Percentiles rank a stretch among this genome's conserved stretches.
Conservation (phyloP, 2,329 filamentous ascomycete species). For the Exophiala calicioides region DNA sequence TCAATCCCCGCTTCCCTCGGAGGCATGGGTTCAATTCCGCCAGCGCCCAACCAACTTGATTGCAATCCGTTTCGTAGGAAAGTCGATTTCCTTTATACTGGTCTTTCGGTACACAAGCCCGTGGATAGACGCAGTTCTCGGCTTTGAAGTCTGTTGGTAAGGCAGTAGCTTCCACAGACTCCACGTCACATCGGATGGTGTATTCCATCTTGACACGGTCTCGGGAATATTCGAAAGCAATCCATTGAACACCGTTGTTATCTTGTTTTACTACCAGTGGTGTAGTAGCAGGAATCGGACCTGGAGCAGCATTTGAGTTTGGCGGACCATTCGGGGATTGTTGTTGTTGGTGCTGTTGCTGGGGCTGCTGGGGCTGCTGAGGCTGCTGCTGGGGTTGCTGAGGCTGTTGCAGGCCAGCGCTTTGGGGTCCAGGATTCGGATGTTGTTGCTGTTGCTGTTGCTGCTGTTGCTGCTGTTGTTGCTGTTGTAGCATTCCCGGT, state of each 20-base stretch:
- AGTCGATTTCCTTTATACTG: constrained; percentile 94
- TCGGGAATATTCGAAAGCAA: constrained; percentile 95
- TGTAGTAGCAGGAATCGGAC: constrained; percentile 94
- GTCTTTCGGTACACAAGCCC: constrained; percentile 91
- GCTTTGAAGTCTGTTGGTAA: constrained; percentile 89
- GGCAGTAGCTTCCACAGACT: constrained; percentile 89
- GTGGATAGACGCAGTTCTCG: constrained; percentile 96
- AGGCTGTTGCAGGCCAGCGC: constrained; percentile 62
- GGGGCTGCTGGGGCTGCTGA: constrained; percentile 60
- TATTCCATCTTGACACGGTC: constrained; percentile 99
- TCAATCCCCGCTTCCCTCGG: constrained; percentile 89
- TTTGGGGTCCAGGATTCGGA: constrained; percentile 34
- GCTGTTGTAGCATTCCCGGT: constrained; percentile 51
- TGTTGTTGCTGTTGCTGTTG: constrained; percentile 35
- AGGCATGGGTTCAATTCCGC: constrained; percentile 89
- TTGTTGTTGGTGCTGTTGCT: constrained; percentile 39
- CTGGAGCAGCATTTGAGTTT: constrained; percentile 74
- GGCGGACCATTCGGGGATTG: constrained; percentile 66
- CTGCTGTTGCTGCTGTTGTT: constrained; percentile 55
- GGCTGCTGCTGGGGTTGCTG: constrained; percentile 34
- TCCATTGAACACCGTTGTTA: constrained; percentile 97
- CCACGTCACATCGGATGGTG: constrained; percentile 95
- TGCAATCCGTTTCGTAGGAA: constrained; percentile 98
- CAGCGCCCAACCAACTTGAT: constrained; percentile 98
- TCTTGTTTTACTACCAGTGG: constrained; percentile 92